Evolutionary conservation across 139 green algal species (phyloP).

Genomic region (Coelastrella sp.): DNA sequence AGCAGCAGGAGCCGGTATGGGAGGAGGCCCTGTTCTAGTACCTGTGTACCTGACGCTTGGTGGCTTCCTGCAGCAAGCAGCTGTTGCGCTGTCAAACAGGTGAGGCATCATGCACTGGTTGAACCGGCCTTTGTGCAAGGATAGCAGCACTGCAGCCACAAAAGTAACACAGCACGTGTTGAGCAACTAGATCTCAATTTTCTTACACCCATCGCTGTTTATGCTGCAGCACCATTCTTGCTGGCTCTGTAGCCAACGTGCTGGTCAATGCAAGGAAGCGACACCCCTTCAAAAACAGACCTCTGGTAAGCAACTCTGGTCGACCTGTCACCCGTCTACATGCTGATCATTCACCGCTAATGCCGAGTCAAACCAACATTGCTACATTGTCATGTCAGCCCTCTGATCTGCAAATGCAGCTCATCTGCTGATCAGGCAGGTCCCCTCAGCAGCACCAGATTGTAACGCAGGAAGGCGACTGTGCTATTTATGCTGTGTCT

Average conservation of each 20-base stretch:
- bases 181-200: no score
- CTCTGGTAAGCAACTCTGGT: conserved; percentile 29
- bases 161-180: no score
- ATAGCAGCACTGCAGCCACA: neutral
- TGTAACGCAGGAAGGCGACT: no score
- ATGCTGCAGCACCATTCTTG: conserved; percentile 50
- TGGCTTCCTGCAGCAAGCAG: neutral
- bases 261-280: conserved; percentile 33
- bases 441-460: no score
- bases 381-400: no score
- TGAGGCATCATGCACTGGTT: neutral
- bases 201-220: no score
- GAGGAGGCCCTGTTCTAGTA: conserved; percentile 47
- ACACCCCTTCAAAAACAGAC: conserved; percentile 43
- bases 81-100: conserved; percentile 51
- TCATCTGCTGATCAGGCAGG: neutral
- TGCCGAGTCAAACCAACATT: no score
- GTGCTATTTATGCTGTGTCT: no score
- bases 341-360: no score
- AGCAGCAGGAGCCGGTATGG: conserved; percentile 22
- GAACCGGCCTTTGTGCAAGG: neutral
- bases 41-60: conserved; percentile 44
- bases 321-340: no score
- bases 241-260: conserved; percentile 27
- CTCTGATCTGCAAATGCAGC: no score